These are phyloP conservation scores for Aspergillus incahuasiensis DNA, from an alignment of 495 filamentous ascomycete genomes.

Conservation along the genomic window DNA sequence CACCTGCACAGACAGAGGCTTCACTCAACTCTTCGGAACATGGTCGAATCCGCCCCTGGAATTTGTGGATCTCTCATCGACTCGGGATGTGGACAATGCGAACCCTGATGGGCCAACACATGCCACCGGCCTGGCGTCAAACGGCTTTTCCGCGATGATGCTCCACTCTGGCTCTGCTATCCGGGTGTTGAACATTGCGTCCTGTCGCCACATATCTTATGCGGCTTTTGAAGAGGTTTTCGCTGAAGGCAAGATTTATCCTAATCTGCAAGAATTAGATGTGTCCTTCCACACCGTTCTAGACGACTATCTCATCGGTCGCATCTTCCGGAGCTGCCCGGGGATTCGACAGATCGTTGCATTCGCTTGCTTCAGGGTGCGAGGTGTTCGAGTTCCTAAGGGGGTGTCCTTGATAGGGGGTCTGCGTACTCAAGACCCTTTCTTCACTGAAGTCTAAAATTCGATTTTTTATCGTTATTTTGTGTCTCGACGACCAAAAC, in stretches of 20 bases:
- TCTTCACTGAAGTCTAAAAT: background rate
- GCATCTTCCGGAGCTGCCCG: conserved; percentile 72
- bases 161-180: conserved; percentile 66
- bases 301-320: conserved; percentile 67
- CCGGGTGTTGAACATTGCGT: conserved; percentile 62
- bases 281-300: conserved; percentile 72
- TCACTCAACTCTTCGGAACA: conserved; percentile 61
- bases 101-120: conserved; percentile 56
- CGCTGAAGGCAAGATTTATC: conserved; percentile 53
- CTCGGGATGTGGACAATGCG: conserved; percentile 65
- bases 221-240: conserved; percentile 70
- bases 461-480: background rate
- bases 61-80: conserved; percentile 67
- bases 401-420: conserved; percentile 76
- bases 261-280: conserved; percentile 63
- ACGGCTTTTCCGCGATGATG: conserved; percentile 77
- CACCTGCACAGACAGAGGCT: conserved; percentile 66
- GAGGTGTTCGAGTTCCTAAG: conserved; percentile 61
- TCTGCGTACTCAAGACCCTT: conserved; percentile 57
- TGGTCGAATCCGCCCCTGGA: conserved; percentile 69
- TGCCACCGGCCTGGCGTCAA: conserved; percentile 63
- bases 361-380: conserved; percentile 79
- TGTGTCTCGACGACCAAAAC: background rate
- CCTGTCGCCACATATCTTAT: conserved; percentile 70
- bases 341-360: conserved; percentile 66